These are phyloP conservation scores for Xylaria sp. DNA, from an alignment of 495 filamentous ascomycete genomes.

Conservation along the genomic window DNA sequence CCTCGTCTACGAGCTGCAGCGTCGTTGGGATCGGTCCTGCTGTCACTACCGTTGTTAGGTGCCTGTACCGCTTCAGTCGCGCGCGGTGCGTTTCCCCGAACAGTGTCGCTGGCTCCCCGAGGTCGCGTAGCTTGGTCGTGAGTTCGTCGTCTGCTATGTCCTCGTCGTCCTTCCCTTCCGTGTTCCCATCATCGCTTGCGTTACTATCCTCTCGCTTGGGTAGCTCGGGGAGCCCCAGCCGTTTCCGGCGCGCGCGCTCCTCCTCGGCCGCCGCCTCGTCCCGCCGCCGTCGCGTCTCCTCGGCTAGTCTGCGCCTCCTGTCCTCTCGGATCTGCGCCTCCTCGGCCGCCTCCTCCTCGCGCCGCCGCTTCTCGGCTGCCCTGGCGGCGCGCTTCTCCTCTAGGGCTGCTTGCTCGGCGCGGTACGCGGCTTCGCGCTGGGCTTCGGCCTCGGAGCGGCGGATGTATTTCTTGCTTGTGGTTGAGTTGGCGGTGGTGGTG, in stretches of 20 bases:
- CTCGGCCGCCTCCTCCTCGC: conserved; percentile 84
- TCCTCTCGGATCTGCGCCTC: conserved; percentile 74
- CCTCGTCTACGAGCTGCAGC: conserved; percentile 76
- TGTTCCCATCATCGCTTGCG: conserved; percentile 47
- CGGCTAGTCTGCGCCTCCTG: conserved; percentile 79
- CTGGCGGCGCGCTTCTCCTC: conserved; percentile 72
- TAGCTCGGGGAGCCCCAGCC: conserved; percentile 74
- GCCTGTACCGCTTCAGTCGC: conserved; percentile 72
- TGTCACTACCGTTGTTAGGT: conserved; percentile 58
- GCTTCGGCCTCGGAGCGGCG: conserved; percentile 88
- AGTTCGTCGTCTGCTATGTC: conserved; percentile 80
- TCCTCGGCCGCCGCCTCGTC: conserved; percentile 73
- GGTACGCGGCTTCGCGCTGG: conserved; percentile 79
- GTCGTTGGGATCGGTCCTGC: conserved; percentile 69
- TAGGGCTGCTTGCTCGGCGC: conserved; percentile 74
- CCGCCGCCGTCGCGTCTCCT: conserved; percentile 72
- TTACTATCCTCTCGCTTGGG: conserved; percentile 38
- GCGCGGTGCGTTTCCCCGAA: conserved; percentile 85
- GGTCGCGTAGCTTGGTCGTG: conserved; percentile 65
- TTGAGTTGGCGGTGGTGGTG: no score
- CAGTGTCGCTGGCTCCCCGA: conserved; percentile 74
- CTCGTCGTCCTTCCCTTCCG: no score
- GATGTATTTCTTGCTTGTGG: conserved; percentile 74
- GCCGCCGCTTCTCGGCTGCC: conserved; percentile 78
- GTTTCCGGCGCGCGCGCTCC: conserved; percentile 55